Base-by-base conservation (phyloP, 257 asterid genomes). In the Solanum phureja region DNA sequence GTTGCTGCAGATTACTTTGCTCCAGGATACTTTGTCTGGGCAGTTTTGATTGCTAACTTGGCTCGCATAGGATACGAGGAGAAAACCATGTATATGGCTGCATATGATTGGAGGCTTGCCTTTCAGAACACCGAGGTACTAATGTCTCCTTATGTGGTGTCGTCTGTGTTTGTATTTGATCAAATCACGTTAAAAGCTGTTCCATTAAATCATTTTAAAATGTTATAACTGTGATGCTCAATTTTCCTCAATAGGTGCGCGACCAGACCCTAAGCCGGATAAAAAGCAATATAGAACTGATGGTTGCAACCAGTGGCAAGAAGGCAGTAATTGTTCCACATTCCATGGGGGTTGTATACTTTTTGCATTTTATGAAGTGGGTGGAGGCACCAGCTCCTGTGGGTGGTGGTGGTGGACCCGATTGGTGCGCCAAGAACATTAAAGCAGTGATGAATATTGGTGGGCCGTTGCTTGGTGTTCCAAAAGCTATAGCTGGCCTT, bases 1-100 rank as follows among this genome's bases (percentile, higher is more conserved):
- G 98, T 96, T 81, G 99, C 99, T 87, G 99, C 99, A 19, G 99
- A 96, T 93, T 96, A 95, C 89, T 96, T 96, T 83, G 95, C 95
- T 84, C 98, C 99, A 3, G 99, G 99, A 76, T 96, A 96, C 90
- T 96, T 96, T 89, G 99, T 96, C 52, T 96, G 99, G 99, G 99
- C 99, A 27, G 99, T 96, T 90, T 90, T 96, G 82, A 96, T 96
- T 10, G 96, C 96, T 83, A 96, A 92, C 87, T 93, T 96, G 89
- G 99, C 99, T 52, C 93, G 93, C 68, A 96, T 96, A 77, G 99
- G 99, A 56, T 96, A 95, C 83, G 99, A 96, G 91, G 99, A 96
- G 92, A 96, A 96, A 89, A 92, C 94, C 7, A 96, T 96, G 99
- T 94, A 94, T 89, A 96, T 96, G 99, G 99, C 99, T 89, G 93